Conservation (phyloP, 2,329 filamentous ascomycete genomes). For the Chaetomium sp. region DNA sequence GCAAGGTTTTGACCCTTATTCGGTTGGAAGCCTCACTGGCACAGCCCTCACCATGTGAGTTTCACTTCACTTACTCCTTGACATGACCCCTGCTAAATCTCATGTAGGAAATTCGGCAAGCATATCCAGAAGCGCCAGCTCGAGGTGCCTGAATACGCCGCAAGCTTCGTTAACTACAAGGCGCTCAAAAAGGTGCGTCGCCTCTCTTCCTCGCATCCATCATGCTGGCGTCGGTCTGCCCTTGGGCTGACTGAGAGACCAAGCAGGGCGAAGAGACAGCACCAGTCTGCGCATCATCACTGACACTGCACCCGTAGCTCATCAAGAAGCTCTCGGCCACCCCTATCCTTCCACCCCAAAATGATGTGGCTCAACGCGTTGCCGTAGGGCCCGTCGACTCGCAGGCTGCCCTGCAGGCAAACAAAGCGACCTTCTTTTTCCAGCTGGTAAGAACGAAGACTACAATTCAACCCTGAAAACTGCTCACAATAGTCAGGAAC, state of each 20-base stretch:
- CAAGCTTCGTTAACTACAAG: constrained; percentile 99
- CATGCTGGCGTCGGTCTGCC: constrained; percentile 30
- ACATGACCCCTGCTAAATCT: constrained; percentile 30
- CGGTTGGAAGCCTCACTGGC: constrained; percentile 22
- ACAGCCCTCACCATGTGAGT: constrained; percentile 27
- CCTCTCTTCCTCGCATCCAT: not conserved
- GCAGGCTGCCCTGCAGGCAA: constrained; percentile 89
- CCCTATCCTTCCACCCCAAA: constrained; percentile 77
- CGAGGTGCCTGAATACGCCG: constrained; percentile 98
- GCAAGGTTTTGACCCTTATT: constrained; percentile 11
- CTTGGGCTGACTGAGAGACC: constrained; percentile 19
- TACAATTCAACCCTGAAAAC: constrained; percentile 22
- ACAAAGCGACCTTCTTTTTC: constrained; percentile 99
- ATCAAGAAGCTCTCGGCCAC: constrained; percentile 98
- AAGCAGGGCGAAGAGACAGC: constrained; percentile 12
- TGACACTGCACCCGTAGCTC: constrained; percentile 62
- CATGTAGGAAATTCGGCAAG: constrained; percentile 95
- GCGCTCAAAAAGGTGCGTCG: constrained; percentile 87
- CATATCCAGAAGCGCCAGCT: constrained; percentile 99
- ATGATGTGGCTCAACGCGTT: constrained; percentile 55
- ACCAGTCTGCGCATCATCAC: not conserved
- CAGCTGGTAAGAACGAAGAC: constrained; percentile 68
- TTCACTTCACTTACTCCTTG: not conserved
- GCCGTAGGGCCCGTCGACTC: constrained; percentile 61
- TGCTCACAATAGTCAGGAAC: constrained; percentile 68